These are phyloP conservation scores for Trichosanthes cucumerina DNA, from an alignment of 306 rosid genomes.

Conservation along the genomic window DNA sequence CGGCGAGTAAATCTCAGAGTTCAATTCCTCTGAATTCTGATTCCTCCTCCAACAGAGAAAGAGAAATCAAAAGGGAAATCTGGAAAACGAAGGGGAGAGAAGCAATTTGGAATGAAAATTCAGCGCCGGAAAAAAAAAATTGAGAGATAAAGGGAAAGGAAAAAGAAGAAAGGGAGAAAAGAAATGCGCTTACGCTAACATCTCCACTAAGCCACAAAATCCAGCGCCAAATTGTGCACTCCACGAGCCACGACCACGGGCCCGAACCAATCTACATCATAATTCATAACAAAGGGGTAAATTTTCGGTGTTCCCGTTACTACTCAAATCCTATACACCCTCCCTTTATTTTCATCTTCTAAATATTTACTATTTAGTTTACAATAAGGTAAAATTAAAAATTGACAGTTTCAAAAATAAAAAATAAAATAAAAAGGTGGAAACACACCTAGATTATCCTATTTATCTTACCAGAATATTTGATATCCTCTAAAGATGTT, in stretches of 20 bases:
- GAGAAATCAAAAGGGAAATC: not conserved
- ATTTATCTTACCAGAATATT: no score
- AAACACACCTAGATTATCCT: no score
- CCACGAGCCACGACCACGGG: conserved; percentile 13
- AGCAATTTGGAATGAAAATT: not conserved
- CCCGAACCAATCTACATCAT: not conserved
- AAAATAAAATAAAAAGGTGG: no score
- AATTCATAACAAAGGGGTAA: not conserved
- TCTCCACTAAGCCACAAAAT: not conserved
- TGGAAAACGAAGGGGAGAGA: not conserved
- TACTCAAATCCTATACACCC: not conserved
- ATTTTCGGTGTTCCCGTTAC: not conserved
- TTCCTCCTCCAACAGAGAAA: not conserved
- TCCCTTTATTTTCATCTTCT: not conserved
- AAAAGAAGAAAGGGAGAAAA: not conserved
- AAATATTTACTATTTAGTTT: no score
- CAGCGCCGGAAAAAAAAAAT: not conserved
- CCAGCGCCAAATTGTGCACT: conserved; percentile 8
- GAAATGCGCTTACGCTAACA: not conserved
- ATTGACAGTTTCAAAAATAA: no score
- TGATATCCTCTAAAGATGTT: no score
- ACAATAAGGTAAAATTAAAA: no score
- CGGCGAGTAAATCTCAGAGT: not conserved
- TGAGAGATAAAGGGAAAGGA: not conserved
- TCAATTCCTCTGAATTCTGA: not conserved